Conservation (phyloP, 208 protist genomes). For the Jaenimonas drosophilae region DNA sequence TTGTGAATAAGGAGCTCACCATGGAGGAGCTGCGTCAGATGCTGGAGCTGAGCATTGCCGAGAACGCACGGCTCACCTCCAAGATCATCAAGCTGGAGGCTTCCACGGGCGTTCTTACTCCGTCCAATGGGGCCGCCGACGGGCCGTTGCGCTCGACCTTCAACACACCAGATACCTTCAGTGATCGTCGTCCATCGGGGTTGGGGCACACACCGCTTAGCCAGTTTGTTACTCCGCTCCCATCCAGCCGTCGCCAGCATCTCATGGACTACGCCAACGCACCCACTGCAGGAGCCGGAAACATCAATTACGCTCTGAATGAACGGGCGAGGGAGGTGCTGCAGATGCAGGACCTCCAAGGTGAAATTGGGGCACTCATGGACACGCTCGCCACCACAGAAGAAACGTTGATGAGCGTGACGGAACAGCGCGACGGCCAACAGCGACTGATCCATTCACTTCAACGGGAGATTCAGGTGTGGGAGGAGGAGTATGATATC, state of each 20-base stretch:
- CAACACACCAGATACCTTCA: too few relatives aligned
- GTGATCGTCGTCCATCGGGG: too few relatives aligned
- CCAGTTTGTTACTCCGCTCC: too few relatives aligned
- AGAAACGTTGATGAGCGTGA: constrained; percentile 23
- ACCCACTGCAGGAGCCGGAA: too few relatives aligned
- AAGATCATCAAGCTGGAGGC: constrained; percentile 7
- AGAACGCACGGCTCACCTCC: constrained; percentile 30
- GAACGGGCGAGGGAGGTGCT: constrained; percentile 25
- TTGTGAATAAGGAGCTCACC: constrained; percentile 71
- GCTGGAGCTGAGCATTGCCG: constrained; percentile 51
- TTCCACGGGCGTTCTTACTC: too few relatives aligned
- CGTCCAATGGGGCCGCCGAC: too few relatives aligned
- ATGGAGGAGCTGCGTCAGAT: constrained; percentile 65
- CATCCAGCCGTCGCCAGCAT: too few relatives aligned
- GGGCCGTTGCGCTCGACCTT: too few relatives aligned
- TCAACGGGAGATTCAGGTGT: constrained; percentile 49
- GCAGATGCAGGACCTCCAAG: constrained; percentile 19
- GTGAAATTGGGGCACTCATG: constrained; percentile 26
- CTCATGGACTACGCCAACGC: too few relatives aligned
- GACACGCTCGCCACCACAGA: constrained; percentile 26
- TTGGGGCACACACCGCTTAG: too few relatives aligned
- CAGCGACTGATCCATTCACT: constrained; percentile 11
- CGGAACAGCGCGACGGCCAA: constrained; percentile 33
- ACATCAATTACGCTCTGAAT: constrained; percentile 25
- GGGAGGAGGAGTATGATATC: constrained; percentile 45